Evolutionary conservation across 352 stramenopile genomes (phyloP), one percentile per base, ranked within the genome.

Genomic region (Pythium biforme): DNA sequence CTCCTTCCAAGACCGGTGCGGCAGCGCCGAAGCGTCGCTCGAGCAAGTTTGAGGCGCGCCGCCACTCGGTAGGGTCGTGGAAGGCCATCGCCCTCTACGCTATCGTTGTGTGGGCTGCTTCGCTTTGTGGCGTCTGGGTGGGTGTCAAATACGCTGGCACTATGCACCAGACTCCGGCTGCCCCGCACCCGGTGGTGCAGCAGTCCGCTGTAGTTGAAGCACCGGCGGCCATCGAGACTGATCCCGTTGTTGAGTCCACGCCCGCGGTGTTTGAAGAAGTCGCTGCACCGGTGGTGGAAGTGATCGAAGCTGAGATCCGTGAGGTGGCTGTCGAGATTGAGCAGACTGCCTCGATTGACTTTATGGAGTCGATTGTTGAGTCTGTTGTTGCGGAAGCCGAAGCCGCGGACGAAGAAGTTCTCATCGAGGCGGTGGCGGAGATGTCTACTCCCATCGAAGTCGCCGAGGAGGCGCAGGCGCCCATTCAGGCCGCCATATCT

Each of bases 11-110:
- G 33, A 22, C 11, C 17, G 22, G 25, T n/a, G 19, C 43, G 22
- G 9, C 55, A 10, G 3, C 45, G 12, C 20, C 19, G 6, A 50
- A 54, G 34, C 58, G 34, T 34, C n/a, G n/a, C n/a, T n/a, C n/a
- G n/a, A n/a, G n/a, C n/a, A 56, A 55, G 41, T 26, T 37, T 34
- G 43, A 55, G 22, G 23, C 10, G 1, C 46, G n/a, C 15, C 53
- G 49, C 15, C 63, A 63, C 27, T 65, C 63, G 26, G 23, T 45
- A 14, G 56, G 63, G 19, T 65, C 63, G 41, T 64, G 63, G 63
- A 70, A 70, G 55, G 34, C 55, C 5, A 48, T 57, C 15, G 55
- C 55, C 0, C 34, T 70, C n/a, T 70, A 53, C 50, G 52, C 39
- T 1, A 48, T 65, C 27, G 50, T 64, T 31, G 50, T 55, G 1